Percentiles rank a stretch among this genome's conserved stretches.
Conservation (phyloP, 257 asterid species). For the Solanum sejunctum region DNA sequence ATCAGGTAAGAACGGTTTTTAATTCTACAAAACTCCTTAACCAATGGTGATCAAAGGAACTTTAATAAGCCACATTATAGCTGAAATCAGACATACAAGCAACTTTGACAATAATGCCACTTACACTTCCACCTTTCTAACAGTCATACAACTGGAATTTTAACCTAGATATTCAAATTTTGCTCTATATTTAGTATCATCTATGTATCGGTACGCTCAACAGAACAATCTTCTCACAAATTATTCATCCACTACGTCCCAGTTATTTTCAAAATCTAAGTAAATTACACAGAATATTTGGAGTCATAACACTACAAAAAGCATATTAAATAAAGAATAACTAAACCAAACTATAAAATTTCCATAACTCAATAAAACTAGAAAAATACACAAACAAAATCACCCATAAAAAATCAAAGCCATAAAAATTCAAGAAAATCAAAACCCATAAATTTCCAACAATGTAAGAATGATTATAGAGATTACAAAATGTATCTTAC, state of each 20-base stretch:
- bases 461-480: not conserved
- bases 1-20: not conserved
- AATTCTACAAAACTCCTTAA: not conserved
- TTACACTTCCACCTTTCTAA: not conserved
- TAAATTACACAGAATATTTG: not conserved
- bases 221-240: not conserved
- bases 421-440: not conserved
- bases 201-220: not conserved
- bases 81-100: not conserved
- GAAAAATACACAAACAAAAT: not conserved
- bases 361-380: not conserved
- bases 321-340: not conserved
- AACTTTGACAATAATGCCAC: not conserved
- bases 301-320: not conserved
- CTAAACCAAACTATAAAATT: not conserved
- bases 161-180: not conserved
- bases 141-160: not conserved
- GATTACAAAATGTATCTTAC: not conserved
- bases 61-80: not conserved
- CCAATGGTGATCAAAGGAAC: not conserved
- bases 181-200: not conserved
- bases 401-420: not conserved
- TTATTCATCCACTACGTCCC: not conserved
- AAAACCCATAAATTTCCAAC: not conserved
- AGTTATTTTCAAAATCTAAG: not conserved